Base-by-base conservation (phyloP, 306 rosid species). In the Castanea sativa region DNA sequence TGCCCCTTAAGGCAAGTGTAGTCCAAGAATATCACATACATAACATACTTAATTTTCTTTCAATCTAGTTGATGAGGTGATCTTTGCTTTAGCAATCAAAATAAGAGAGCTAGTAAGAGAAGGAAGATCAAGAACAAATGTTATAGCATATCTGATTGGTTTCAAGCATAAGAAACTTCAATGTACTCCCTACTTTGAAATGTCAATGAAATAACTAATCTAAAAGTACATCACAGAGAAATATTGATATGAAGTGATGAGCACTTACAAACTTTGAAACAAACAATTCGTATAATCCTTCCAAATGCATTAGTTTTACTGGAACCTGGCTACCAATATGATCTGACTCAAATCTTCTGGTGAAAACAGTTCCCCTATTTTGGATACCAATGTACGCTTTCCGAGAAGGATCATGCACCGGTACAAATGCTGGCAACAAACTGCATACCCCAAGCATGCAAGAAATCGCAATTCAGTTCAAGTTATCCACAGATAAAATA, bases 341-440 rank as follows among this genome's bases (percentile, higher is more conserved):
- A 88, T 95, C 99, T 76, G 94, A 96, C 85, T 95, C 98, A 59
- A 95, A 95, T 87, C 98, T 91, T 87, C 98, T 89, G 32, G 99
- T 95, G 82, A 95, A 95, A 78, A 93, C 89, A 79, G 99, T 92
- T 83, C 99, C 99, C 97, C 90, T 90, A 86, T 90, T 92, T 88
- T 95, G 98, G 84, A 95, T 95, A 77, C 99, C 99, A 71, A 92
- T 89, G 82, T 87, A 92, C n/a, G 99, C 96, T 83, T 90, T 95
- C 78, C 98, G 90, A 73, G 94, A 85, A 78, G 99, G 99, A 86
- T 83, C 96, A 41, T 92, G 98, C 85, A 95, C 98, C 15, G 97
- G 99, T 83, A 95, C 99, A 85, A 95, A 91, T 76, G 97, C 99
- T 78, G 99, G 97, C 96, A 94, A 95, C 85, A 95, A 87, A 89